phyloP scores from a whole-genome alignment of 2,329 filamentous ascomycete species.

The Pseudomassariella vexata region DNA sequence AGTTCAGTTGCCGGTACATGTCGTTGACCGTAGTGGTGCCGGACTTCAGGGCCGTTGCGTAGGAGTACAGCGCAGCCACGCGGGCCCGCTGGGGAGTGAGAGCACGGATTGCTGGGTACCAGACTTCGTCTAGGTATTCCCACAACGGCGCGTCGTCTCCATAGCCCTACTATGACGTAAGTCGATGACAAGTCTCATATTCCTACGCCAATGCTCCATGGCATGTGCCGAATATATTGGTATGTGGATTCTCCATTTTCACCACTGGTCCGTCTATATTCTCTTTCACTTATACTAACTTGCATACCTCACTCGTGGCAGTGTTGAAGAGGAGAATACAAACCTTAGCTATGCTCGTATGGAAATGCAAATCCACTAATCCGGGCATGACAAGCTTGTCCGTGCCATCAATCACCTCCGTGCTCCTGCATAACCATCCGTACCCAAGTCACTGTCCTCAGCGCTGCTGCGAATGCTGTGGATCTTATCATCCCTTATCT shows the following conservation, averaged over 20 bases:
- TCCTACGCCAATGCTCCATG: too few relatives aligned
- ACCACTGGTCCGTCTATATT: too few relatives aligned
- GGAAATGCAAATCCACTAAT: conserved; percentile 17
- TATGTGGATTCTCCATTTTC: too few relatives aligned
- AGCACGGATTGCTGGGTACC: conserved; percentile 17
- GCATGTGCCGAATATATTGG: too few relatives aligned
- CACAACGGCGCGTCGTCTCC: conserved; percentile 15
- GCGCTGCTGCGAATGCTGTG: conserved; percentile 6
- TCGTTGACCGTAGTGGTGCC: conserved; percentile 18
- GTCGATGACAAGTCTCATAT: too few relatives aligned
- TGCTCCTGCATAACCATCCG: conserved; percentile 10
- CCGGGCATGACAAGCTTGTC: conserved; percentile 18
- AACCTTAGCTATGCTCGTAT: conserved; percentile 17
- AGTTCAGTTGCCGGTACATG: conserved; percentile 16
- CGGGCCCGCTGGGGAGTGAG: conserved; percentile 9
- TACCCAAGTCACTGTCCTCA: not conserved
- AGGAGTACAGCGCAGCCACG: conserved; percentile 13
- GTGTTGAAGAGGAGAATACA: not conserved
- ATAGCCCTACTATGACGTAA: conserved; percentile 14
- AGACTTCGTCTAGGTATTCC: conserved; percentile 17
- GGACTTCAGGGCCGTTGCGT: conserved; percentile 14
- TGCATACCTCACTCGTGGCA: not conserved
- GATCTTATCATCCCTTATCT: conserved; percentile 15
- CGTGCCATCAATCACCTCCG: conserved; percentile 14
- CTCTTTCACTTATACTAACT: too few relatives aligned